Conservation (phyloP, 495 filamentous ascomycete genomes). For the Talaromyces ruber region DNA sequence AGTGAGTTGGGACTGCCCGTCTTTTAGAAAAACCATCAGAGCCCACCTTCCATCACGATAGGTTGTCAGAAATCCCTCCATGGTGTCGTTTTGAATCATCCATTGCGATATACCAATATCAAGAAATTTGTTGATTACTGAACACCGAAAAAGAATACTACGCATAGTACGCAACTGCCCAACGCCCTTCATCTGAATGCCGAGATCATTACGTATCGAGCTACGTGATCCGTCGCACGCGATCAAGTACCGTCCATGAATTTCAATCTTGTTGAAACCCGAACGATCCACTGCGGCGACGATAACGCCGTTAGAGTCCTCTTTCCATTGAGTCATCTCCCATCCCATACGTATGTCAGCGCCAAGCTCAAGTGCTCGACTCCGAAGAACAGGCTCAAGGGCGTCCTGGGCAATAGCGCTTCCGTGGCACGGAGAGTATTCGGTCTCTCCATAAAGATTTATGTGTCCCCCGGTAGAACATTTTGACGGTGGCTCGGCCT, state of each 20-base stretch:
- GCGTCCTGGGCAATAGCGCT: conserved; percentile 22
- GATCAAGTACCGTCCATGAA: conserved; percentile 21
- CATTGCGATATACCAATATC: conserved; percentile 16
- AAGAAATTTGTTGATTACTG: conserved; percentile 13
- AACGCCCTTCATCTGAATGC: conserved; percentile 19
- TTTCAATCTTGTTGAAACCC: conserved; percentile 1
- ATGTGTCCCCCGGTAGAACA: no score
- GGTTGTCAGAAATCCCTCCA: conserved; percentile 17
- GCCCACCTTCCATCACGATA: conserved; percentile 23
- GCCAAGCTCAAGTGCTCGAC: conserved; percentile 17
- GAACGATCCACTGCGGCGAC: conserved; percentile 9
- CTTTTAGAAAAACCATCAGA: conserved; percentile 20
- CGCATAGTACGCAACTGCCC: conserved; percentile 26
- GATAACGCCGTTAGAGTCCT: conserved; percentile 13
- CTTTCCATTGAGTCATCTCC: conserved; percentile 9
- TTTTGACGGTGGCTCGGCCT: not conserved
- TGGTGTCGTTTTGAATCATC: conserved; percentile 12
- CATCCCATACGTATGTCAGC: conserved; percentile 20
- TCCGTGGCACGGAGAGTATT: no score
- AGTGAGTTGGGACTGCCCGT: no score
- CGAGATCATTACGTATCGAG: conserved; percentile 18
- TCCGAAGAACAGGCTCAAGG: conserved; percentile 18
- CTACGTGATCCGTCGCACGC: conserved; percentile 25
- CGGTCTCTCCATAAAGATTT: conserved; percentile 8
- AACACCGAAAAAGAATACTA: conserved; percentile 29